These are phyloP conservation scores for Aspergillus pseudoglaucus DNA, from an alignment of 2,329 filamentous ascomycete species.

Conservation along the genomic window DNA sequence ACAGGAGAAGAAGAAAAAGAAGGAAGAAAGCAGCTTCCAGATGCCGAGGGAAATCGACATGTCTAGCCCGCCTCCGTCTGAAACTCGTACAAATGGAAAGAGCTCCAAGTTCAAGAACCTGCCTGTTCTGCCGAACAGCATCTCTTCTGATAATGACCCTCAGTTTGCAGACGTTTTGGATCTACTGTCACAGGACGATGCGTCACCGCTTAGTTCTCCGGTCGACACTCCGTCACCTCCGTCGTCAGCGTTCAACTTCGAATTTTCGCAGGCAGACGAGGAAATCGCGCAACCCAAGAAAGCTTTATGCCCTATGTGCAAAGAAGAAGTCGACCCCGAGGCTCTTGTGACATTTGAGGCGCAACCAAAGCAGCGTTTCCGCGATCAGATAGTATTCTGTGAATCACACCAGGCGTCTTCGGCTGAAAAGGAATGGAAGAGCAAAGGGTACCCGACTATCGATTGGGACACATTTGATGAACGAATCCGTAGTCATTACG, in stretches of 20 bases:
- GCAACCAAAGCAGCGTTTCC: slow-evolving; percentile 27
- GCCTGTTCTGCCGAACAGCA: slow-evolving; percentile 14
- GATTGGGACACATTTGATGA: slow-evolving; percentile 58
- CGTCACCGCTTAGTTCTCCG: slow-evolving; percentile 25
- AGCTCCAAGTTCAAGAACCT: slow-evolving; percentile 21
- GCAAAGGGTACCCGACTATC: slow-evolving; percentile 62
- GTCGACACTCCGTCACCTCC: slow-evolving; percentile 18
- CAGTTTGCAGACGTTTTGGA: background rate
- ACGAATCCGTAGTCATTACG: slow-evolving; percentile 54
- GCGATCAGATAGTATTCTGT: slow-evolving; percentile 51
- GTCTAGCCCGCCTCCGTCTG: slow-evolving; percentile 7
- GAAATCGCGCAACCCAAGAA: slow-evolving; percentile 4
- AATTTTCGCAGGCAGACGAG: slow-evolving; percentile 12
- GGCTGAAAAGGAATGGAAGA: slow-evolving; percentile 45
- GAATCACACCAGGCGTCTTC: slow-evolving; percentile 53
- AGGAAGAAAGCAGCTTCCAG: slow-evolving; percentile 8
- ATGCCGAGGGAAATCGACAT: slow-evolving; percentile 18
- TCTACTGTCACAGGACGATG: slow-evolving; percentile 9
- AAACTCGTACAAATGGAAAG: background rate
- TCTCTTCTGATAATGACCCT: slow-evolving; percentile 8
- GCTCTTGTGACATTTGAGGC: slow-evolving; percentile 49
- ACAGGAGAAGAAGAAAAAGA: background rate
- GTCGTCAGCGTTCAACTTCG: slow-evolving; percentile 8
- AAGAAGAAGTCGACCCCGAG: slow-evolving; percentile 49
- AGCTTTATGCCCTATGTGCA: slow-evolving; percentile 62